A percentile compares a stretch with the other conserved stretches of the same genome.
Evolutionary conservation across 2,329 filamentous ascomycete genomes (phyloP).

Genomic region (Calonectria montana): DNA sequence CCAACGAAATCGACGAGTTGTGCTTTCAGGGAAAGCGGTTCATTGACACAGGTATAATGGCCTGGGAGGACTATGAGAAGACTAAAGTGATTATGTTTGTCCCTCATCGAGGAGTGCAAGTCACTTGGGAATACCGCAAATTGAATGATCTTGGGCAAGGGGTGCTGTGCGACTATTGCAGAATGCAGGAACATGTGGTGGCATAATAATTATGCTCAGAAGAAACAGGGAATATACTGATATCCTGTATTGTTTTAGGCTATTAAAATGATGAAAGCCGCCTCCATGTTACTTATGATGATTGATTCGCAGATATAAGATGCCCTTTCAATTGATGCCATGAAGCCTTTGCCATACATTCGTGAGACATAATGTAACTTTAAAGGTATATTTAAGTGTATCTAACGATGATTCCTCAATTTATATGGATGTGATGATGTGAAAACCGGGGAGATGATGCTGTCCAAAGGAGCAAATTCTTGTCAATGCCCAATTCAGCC

Average conservation of each 20-base stretch:
- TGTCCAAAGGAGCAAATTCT: too few relatives aligned
- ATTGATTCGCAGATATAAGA: neutral
- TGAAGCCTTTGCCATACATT: too few relatives aligned
- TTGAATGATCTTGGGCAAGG: slow-evolving; percentile 11
- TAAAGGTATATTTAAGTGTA: neutral
- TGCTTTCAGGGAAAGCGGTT: slow-evolving; percentile 11
- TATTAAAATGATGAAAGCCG: too few relatives aligned
- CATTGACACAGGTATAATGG: slow-evolving; percentile 13
- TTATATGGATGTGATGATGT: too few relatives aligned
- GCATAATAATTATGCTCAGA: neutral
- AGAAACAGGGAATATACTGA: neutral
- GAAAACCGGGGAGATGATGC: too few relatives aligned
- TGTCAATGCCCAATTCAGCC: too few relatives aligned
- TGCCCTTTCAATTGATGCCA: neutral
- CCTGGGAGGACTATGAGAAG: slow-evolving; percentile 7
- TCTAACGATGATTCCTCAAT: too few relatives aligned
- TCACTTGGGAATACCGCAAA: slow-evolving; percentile 19
- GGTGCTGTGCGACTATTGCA: slow-evolving; percentile 20
- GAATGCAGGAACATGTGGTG: neutral
- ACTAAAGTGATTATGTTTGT: slow-evolving; percentile 8
- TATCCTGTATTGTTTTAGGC: neutral
- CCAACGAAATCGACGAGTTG: slow-evolving; percentile 14
- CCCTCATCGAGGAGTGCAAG: slow-evolving; percentile 8
- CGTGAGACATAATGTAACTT: too few relatives aligned
- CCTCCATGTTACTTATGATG: neutral